These are phyloP conservation scores for Dalbergia cultrata DNA, from an alignment of 306 rosid genomes.

Conservation along the genomic window DNA sequence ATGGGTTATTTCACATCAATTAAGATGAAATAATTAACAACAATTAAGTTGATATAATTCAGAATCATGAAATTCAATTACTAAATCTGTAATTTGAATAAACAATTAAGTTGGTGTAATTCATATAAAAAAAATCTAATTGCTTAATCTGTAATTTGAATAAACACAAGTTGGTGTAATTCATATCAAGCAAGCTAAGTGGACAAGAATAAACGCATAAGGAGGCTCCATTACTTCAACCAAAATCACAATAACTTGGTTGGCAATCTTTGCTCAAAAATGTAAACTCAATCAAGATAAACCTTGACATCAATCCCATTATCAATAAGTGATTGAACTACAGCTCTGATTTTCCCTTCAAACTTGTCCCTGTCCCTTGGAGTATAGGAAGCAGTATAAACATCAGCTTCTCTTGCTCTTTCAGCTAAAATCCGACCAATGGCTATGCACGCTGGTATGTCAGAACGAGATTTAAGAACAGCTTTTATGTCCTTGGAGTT, in stretches of 20 bases:
- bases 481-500: conserved; percentile 97
- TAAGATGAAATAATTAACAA: background rate
- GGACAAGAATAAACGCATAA: conserved; percentile 26
- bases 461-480: conserved; percentile 81
- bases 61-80: background rate
- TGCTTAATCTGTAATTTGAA: background rate
- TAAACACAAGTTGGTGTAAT: too few relatives aligned
- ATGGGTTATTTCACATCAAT: background rate
- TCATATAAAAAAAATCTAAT: too few relatives aligned
- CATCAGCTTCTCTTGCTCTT: conserved; percentile 95
- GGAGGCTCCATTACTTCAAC: background rate
- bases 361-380: conserved; percentile 93
- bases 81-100: background rate
- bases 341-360: conserved; percentile 98
- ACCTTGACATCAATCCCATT: conserved; percentile 91
- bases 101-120: background rate
- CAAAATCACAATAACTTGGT: conserved; percentile 17
- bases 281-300: conserved; percentile 69
- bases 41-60: background rate
- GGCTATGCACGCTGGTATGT: conserved; percentile 94
- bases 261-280: background rate
- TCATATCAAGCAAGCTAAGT: conserved; percentile 15
- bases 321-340: conserved; percentile 94
- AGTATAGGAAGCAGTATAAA: conserved; percentile 80
- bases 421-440: conserved; percentile 81